phyloP scores from a whole-genome alignment of 169 alveolate genomes.

The Plasmodium yoelii region DNA sequence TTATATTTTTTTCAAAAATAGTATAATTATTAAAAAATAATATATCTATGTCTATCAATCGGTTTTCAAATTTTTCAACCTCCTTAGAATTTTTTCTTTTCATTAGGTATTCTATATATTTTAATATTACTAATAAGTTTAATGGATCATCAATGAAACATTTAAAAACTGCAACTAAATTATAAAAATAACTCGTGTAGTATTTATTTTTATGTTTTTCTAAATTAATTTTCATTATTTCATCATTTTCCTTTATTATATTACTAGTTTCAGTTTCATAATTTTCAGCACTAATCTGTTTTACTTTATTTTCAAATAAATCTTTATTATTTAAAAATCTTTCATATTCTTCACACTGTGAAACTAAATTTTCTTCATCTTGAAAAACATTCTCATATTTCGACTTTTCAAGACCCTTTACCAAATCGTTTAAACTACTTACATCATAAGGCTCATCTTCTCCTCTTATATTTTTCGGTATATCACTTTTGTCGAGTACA shows the following conservation, averaged over 20 bases:
- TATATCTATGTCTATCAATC: slow-evolving; percentile 55
- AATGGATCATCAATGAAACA: slow-evolving; percentile 55
- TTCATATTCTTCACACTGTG: slow-evolving; percentile 33
- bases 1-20: slow-evolving; percentile 15
- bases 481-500: slow-evolving; percentile 17
- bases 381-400: slow-evolving; percentile 12
- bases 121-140: slow-evolving; percentile 36
- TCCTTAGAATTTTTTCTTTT: slow-evolving; percentile 34
- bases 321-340: slow-evolving; percentile 41
- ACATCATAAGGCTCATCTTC: slow-evolving; percentile 1
- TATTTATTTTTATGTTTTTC: slow-evolving; percentile 36
- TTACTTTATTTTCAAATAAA: slow-evolving; percentile 16
- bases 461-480: background rate
- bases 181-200: slow-evolving; percentile 55
- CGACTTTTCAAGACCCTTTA: slow-evolving; percentile 5
- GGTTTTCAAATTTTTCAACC: slow-evolving; percentile 47
- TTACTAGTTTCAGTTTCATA: slow-evolving; percentile 29
- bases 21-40: slow-evolving; percentile 63
- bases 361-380: slow-evolving; percentile 21
- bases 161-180: slow-evolving; percentile 37
- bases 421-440: slow-evolving; percentile 14
- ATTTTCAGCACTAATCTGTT: slow-evolving; percentile 13
- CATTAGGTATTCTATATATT: slow-evolving; percentile 58
- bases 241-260: slow-evolving; percentile 33
- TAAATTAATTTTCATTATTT: slow-evolving; percentile 47